Evolutionary conservation across 768 basidiomycete genomes (phyloP), one percentile per base, ranked within the genome.

Genomic region (Mycena polygramma): DNA sequence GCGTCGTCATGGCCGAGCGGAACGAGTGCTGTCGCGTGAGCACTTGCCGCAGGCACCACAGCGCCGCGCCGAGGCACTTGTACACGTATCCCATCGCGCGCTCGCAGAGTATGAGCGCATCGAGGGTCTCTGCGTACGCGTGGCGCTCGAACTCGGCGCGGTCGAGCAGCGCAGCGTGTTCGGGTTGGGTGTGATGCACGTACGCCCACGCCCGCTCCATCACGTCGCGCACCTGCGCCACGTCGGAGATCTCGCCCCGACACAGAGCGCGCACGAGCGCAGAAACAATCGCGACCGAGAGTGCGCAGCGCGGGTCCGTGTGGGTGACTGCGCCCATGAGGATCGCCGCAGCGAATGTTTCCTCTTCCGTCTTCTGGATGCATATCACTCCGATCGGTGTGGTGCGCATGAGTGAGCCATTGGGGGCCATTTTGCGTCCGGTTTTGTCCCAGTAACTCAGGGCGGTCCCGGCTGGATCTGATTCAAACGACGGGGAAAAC

Each of bases 381-480:
- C 74, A 75, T 35, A 76, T 72, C 17, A 76, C 71, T 39, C 75
- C 75, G 45, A 76, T 51, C 1, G 75, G 72, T 1, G 74, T 63
- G 15, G 75, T 76, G 17, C 75, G 69, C 74, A 76, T 76, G 59
- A 76, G 65, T 57, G 75, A 76, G 10, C 75, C 75, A 35, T 76
- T 75, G 15, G 75, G 57, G 1, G 75, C 75, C 36, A 72, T 22
- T 8, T 54, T 57, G 19, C 68, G 58, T 3, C 74, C 72, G 49
- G 41, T 61, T 22, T 70, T 61, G 15, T 74, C 70, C 75, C 75
- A 76, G 48, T 73, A 46, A 14, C 30, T 11, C 17, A 70, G 55
- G 13, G 75, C 75, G 41, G 70, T 75, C 10, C 59, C 55, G 6
- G 63, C 59, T 1, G 73, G 75, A 54, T 73, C 51, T 19, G 62